Evolutionary conservation across 169 alveolate species (phyloP), one percentile per base, ranked within the genome.

Genomic region (Plasmodium knowlesi): DNA sequence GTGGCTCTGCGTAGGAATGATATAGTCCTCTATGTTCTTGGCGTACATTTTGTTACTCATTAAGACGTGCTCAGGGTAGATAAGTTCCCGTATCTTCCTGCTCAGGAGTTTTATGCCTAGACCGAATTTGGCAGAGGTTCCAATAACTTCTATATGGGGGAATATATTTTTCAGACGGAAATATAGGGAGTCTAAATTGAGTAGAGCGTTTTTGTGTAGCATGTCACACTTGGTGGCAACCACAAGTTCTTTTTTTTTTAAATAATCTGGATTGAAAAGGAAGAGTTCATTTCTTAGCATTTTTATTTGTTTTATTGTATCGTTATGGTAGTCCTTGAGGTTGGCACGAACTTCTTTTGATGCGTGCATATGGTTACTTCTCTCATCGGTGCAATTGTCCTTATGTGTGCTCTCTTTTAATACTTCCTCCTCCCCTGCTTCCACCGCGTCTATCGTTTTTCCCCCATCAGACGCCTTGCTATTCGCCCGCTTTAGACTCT

Each of bases 171-270:
- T 39, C 50, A 97, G 84, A 19, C 96, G 96, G 91, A 81, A 95
- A 96, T 93, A 94, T 16, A 97, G 82, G 14, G 96, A 95, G 78
- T 97, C 97, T 30, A 97, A 92, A 78, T 97, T 95, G 74, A 92
- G 94, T 50, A 97, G 95, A 5, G 97, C 37, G 30, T 96, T 96
- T 84, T 92, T 96, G 89, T 97, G 98, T 53, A 97, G 39, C 96
- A 92, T 92, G 89, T 97, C 98, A 82, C 98, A 97, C 83, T 95
- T 97, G n/a, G 97, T 97, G 76, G 96, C 96, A 41, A 97, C 90
- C 12, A 97, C 94, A 79, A 89, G 82, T 57, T 89, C 94, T 61
- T 89, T 89, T 79, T 89, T 89, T 54, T 89, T 79, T 89, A 89
- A 79, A 22, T 89, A 89, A 2, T 89, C 94, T 1, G 90, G 94